Evolutionary conservation across 2,329 filamentous ascomycete species (phyloP).

Genomic region (Sporothrix inflata): DNA sequence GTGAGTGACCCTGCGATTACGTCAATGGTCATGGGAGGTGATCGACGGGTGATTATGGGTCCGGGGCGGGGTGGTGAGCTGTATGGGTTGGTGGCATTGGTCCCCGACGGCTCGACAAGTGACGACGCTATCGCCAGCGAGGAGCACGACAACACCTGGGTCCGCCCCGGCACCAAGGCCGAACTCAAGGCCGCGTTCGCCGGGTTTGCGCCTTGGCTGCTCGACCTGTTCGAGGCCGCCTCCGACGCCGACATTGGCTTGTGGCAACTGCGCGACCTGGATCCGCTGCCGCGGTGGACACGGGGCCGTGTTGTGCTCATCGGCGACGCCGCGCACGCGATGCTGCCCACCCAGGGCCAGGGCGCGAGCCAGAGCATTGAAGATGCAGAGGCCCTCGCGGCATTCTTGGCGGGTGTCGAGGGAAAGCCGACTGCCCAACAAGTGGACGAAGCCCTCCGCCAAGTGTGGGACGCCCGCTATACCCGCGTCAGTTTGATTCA

Average conservation of each 20-base stretch:
- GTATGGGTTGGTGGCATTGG: neutral
- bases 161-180: neutral
- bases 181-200: neutral
- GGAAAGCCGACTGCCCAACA: neutral
- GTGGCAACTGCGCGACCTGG: neutral
- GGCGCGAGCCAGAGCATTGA: neutral
- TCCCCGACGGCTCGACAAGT: neutral
- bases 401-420: neutral
- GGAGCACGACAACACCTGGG: neutral
- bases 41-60: neutral
- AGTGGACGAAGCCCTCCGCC: neutral
- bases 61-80: neutral
- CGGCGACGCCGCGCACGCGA: constrained; percentile 5
- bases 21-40: neutral
- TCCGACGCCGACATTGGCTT: neutral
- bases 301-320: neutral
- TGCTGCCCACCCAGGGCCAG: neutral
- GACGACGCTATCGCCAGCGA: neutral
- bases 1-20: neutral
- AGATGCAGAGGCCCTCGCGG: neutral
- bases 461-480: neutral
- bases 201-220: neutral
- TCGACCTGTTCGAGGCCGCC: neutral
- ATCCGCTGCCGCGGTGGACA: neutral
- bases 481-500: neutral